Evolutionary conservation across 768 basidiomycete species (phyloP), one percentile per base, ranked within the genome.

Genomic region (Phaeotremella fagi): DNA sequence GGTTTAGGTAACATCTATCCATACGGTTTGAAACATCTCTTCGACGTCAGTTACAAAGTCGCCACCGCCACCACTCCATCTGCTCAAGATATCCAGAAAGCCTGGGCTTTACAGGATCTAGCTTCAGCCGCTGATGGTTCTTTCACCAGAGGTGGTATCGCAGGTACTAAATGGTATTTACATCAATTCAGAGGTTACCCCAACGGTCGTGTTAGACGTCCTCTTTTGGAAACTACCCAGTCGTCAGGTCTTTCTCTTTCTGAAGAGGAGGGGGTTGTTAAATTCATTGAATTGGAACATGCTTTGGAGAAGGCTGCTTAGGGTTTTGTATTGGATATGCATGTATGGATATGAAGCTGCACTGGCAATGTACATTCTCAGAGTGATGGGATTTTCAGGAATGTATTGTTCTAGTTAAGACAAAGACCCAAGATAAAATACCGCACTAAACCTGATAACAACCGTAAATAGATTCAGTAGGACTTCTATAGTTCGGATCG

Each of bases 101-200:
- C 87, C 5, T 83, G 84, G 62, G 79, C 77, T 14, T 70, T 94
- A 24, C 91, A 97, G 67, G 86, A 83, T 9, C 82, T 90, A 57
- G 79, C 88, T 49, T 87, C 87, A 7, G 82, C 81, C 43, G 88
- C 83, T 4, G 91, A 95, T 71, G 84, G 78, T 59, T 85, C 87
- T 4, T 85, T 90, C 61, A 81, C 85, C 23, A 85, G 86, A 65
- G 76, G 82, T 1, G 84, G 83, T 1, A 84, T 94, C 56, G 76
- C 85, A 4, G 90, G 90, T 4, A 90, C 86, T n/a, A 94, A 94
- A 74, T 84, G 77, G 67, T 78, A 87, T 36, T 74, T 90, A 14
- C 78, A 88, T 71, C 85, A 80, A 67, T 80, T 85, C 45, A 48
- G 46, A 59, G 89, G 88, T 7, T 91, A 90, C 69, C 84, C 88